Evolutionary conservation across 805 yeast genomes (phyloP), one percentile per base, ranked within the genome.

Genomic region (Wickerhamomyces silvicola): DNA sequence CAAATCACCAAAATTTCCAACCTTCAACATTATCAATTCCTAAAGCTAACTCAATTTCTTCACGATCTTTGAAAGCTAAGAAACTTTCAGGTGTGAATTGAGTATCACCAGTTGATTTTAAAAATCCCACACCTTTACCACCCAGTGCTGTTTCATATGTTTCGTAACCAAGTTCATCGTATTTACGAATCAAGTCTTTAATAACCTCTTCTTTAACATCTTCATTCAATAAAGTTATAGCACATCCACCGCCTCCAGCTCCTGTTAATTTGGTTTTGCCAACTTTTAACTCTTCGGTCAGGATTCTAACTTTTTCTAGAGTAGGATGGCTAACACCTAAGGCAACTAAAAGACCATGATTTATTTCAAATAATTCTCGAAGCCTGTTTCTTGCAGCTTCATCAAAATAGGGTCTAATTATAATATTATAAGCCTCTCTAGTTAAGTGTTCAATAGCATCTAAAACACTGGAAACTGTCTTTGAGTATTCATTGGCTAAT

Each of bases 241-340:
- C 95, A 64, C 98, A 92, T 2, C 98, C 98, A 31, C 98, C 98
- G 14, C 98, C 98, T 22, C 98, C 98, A 0, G 98, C 98, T 25
- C 98, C 98, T 0, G 98, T 92, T 33, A 92, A 69, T 56, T 92
- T 92, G 0, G 98, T 90, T 36, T 81, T 77, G 7, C 98, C 98
- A 12, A 92, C 56, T 4, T 63, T 53, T 35, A 74, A 47, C 31
- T 66, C 68, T 49, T 82, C 88, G 16, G 85, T 70, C n/a, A 75
- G 61, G 14, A 72, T 59, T 48, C 77, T 80, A 18, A 90, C 75
- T 31, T 67, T 64, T 53, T 92, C 98, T 37, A 92, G 64, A n/a
- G 81, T 68, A 7, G 97, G 95, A 56, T 92, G 98, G 16, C 94
- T 80, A 8, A 92, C 98, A 4, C 96, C 95, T 11, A 92, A 56